Conservation (phyloP, 2,329 filamentous ascomycete species). For the Colletotrichum sp. region DNA sequence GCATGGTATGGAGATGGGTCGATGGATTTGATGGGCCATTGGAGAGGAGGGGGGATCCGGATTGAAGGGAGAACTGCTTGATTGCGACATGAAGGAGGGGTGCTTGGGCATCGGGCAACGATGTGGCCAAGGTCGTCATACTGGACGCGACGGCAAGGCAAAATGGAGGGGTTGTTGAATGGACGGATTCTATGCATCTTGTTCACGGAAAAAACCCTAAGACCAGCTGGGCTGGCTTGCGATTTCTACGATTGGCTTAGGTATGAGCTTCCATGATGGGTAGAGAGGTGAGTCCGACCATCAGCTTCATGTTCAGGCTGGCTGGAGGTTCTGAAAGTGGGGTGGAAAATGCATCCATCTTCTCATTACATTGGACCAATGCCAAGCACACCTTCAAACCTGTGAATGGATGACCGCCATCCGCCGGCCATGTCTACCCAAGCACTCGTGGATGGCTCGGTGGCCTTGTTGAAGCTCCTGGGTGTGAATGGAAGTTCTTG, state of each 20-base stretch:
- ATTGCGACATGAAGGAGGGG: neutral
- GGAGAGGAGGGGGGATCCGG: neutral
- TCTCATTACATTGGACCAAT: neutral
- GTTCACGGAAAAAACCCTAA: neutral
- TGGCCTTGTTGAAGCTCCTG: neutral
- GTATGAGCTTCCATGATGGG: neutral
- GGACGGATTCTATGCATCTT: neutral
- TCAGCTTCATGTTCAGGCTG: neutral
- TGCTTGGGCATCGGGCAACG: neutral
- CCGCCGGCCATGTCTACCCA: neutral
- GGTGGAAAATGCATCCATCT: neutral
- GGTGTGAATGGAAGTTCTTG: neutral
- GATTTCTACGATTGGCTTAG: neutral
- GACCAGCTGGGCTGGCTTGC: neutral
- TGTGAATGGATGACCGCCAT: neutral
- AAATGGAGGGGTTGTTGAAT: neutral
- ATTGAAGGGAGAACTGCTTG: neutral
- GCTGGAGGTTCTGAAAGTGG: neutral
- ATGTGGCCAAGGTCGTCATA: neutral
- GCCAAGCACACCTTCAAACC: neutral
- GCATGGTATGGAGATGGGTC: neutral
- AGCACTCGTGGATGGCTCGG: neutral
- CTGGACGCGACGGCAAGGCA: neutral
- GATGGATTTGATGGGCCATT: neutral
- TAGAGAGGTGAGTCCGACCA: accelerated